Conservation (phyloP, 78 protist species). For the Cyanophora paradoxa region DNA sequence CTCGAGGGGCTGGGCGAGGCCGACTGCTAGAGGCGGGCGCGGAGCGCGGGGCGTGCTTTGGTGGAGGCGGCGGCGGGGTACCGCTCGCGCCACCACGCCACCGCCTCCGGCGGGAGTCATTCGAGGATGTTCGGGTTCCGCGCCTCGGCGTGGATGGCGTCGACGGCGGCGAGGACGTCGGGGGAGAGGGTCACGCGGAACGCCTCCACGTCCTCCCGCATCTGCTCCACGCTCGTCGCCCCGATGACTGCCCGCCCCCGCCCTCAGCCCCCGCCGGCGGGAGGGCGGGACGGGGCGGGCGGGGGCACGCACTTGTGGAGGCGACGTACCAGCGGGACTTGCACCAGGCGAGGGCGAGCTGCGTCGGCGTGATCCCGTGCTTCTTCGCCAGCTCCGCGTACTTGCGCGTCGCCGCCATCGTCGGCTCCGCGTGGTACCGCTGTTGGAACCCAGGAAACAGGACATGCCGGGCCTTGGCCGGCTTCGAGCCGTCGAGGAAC, state of each 20-base stretch:
- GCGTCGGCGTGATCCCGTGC: constrained; percentile 1
- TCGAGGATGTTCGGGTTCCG: too few species aligned
- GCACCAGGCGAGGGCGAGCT: constrained; percentile 17
- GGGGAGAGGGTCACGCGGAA: not conserved
- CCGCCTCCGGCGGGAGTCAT: too few species aligned
- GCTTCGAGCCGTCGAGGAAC: not conserved
- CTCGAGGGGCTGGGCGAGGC: too few species aligned
- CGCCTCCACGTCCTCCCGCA: not conserved
- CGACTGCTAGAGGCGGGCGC: too few species aligned
- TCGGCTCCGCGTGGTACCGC: not conserved
- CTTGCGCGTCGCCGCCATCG: not conserved
- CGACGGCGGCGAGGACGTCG: not conserved
- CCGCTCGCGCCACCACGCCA: too few species aligned
- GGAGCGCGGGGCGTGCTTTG: too few species aligned
- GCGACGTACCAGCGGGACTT: constrained; percentile 17
- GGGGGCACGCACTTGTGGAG: too few species aligned
- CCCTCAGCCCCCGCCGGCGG: too few species aligned
- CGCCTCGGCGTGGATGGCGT: not conserved
- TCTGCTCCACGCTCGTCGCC: constrained; percentile 12
- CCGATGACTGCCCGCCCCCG: too few species aligned
- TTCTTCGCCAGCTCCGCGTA: not conserved
- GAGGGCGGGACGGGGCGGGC: too few species aligned
- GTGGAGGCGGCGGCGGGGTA: too few species aligned
- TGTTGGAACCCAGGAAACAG: not conserved
- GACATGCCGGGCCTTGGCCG: not conserved